Base-by-base conservation (phyloP, 257 asterid genomes). In the Solanum tarijense region DNA sequence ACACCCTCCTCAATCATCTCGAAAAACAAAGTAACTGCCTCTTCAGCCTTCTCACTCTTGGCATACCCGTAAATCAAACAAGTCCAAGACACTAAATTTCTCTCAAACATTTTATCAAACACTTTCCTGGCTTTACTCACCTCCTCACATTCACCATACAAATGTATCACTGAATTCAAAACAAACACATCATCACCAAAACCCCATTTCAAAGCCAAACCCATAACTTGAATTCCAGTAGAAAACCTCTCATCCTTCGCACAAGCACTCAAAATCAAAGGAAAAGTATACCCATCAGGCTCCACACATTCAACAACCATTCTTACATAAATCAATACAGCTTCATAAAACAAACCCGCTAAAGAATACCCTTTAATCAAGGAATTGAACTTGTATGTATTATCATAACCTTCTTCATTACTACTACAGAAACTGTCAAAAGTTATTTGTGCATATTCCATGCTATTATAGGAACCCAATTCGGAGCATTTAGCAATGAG, bases 61-160 rank as follows among this genome's bases (percentile, higher is more conserved):
- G 89, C 89, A 72, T 92, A 92, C 65, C 93, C 93, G 79, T 91
- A 84, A 87, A 93, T 92, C 92, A 93, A 89, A 83, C 93, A 91
- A 46, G 94, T 93, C 94, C 93, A 92, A 1, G 96, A 91, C 69
- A 92, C 96, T 16, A 93, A 92, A 74, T 93, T 92, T 90, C 89
- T 89, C 0, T 90, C 93, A 41, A 71, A 7, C 93, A 93, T 93
- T 93, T 91, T 89, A 18, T 93, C 93, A 21, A 92, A 92, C 91
- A 93, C 91, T 39, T 92, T 91, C 86, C 90, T 79, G 25, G 93
- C 94, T 48, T 89, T 90, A 73, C 69, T 92, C 21, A 88, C 89
- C 83, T 93, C 93, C 35, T 91, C 91, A 43, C 93, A 91, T 87
- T 92, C 96, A 10, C 93, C 91, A 48, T 92, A 93, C 27, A 36